These are phyloP conservation scores for Hymenoscyphus albidus DNA, from an alignment of 2,329 filamentous ascomycete species.

Conservation along the genomic window DNA sequence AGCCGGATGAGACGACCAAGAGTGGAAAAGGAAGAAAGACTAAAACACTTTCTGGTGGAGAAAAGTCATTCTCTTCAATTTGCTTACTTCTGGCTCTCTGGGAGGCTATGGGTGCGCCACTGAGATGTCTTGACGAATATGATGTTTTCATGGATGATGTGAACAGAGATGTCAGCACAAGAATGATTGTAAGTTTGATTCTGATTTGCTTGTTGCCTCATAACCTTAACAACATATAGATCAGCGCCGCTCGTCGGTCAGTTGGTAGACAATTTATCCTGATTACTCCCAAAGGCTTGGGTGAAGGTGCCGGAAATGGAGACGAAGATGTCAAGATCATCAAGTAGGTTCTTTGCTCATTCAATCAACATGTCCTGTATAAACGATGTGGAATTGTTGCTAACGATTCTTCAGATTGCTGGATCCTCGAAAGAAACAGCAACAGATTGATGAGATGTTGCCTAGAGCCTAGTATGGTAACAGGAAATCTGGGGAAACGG, in stretches of 20 bases:
- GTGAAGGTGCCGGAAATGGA: conserved; percentile 51
- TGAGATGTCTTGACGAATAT: conserved; percentile 94
- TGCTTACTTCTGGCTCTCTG: conserved; percentile 89
- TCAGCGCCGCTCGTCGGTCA: conserved; percentile 76
- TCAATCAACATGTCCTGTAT: too few species aligned
- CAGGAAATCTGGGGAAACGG: neutral
- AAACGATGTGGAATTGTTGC: neutral
- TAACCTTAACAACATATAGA: conserved; percentile 45
- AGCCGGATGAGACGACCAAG: conserved; percentile 65
- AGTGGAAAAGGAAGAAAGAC: conserved; percentile 73
- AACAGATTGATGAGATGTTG: conserved; percentile 29
- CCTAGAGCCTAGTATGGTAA: conserved; percentile 9
- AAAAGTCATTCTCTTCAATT: conserved; percentile 97
- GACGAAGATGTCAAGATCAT: conserved; percentile 75
- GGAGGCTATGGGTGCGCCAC: conserved; percentile 96
- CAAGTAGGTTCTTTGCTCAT: conserved; percentile 46
- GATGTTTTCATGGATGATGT: conserved; percentile 99
- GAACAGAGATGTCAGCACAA: conserved; percentile 88
- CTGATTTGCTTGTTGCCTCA: conserved; percentile 11
- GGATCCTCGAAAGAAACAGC: conserved; percentile 51
- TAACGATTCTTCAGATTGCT: conserved; percentile 43
- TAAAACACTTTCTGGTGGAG: conserved; percentile 89
- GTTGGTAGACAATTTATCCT: conserved; percentile 94
- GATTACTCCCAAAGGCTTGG: conserved; percentile 87
- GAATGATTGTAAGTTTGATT: conserved; percentile 70